Conservation (phyloP, 805 yeast genomes). For the Tetrapisispora taiwanensis region DNA sequence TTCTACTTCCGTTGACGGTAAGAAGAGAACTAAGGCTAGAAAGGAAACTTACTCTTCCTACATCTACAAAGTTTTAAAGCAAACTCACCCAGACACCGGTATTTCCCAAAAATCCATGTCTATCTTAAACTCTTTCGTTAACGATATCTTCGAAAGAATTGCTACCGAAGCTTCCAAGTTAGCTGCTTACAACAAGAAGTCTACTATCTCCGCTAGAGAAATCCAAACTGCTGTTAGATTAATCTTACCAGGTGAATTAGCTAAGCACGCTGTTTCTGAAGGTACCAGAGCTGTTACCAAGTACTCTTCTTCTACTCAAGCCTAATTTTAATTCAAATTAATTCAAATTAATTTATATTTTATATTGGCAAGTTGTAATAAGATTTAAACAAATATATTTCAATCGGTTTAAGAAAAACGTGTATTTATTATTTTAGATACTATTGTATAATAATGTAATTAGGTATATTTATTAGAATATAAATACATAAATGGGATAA, state of each 20-base stretch:
- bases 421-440: conserved; percentile 3
- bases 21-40: conserved; percentile 92
- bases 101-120: conserved; percentile 98
- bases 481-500: conserved; percentile 4
- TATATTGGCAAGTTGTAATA: conserved; percentile 1
- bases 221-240: conserved; percentile 97
- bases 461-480: conserved; percentile 3
- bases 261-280: conserved; percentile 97
- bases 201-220: conserved; percentile 96
- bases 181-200: conserved; percentile 97
- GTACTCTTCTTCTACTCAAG: conserved; percentile 62
- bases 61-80: conserved; percentile 96
- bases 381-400: conserved; percentile 3
- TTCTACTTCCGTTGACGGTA: conserved; percentile 66
- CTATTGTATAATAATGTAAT: conserved; percentile 5
- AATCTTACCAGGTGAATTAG: conserved; percentile 96
- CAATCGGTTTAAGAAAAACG: conserved; percentile 2
- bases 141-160: conserved; percentile 96
- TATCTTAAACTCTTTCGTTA: conserved; percentile 95
- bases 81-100: conserved; percentile 99
- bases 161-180: conserved; percentile 96
- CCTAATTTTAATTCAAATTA: conserved; percentile 40
- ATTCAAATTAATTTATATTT: background rate
- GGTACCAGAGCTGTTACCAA: conserved; percentile 98
- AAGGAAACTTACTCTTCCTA: conserved; percentile 97